Evolutionary conservation across 2,329 filamentous ascomycete genomes (phyloP).

Genomic region (Cladosporium velox): DNA sequence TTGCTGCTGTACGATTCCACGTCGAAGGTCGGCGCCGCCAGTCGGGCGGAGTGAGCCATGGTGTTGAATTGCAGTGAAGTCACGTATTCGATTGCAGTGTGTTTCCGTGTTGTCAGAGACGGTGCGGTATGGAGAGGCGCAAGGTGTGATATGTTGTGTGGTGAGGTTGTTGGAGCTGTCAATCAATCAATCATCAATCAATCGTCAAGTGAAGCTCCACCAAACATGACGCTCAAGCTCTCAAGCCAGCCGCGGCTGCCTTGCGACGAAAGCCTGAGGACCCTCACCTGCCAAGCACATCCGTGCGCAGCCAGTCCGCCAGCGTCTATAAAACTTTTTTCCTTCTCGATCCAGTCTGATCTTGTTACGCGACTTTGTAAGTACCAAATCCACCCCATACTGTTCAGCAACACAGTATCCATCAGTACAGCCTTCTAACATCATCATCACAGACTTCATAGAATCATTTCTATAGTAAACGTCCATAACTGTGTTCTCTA

Average conservation of each 20-base stretch:
- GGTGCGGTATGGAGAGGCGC: background rate
- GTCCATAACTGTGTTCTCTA: slow-evolving; percentile 26
- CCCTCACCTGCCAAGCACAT: background rate
- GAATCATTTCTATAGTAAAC: slow-evolving; percentile 27
- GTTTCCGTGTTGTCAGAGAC: background rate
- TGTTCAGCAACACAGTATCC: background rate
- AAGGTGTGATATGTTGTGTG: background rate
- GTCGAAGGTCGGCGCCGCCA: slow-evolving; percentile 75
- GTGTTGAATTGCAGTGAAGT: background rate
- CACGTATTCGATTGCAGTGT: too few relatives aligned
- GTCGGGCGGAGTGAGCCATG: slow-evolving; percentile 14
- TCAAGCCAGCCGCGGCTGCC: slow-evolving; percentile 1
- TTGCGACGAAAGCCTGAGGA: background rate
- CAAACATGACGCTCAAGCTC: slow-evolving; percentile 12
- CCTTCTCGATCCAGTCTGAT: background rate
- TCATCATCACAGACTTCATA: slow-evolving; percentile 21
- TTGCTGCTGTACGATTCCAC: slow-evolving; percentile 88
- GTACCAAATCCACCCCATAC: slow-evolving; percentile 8
- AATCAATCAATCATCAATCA: background rate
- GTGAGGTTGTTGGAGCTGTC: background rate
- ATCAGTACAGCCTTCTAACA: background rate
- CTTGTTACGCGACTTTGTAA: slow-evolving; percentile 21
- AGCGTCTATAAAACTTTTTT: slow-evolving; percentile 1
- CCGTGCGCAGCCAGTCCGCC: background rate
- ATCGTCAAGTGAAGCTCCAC: slow-evolving; percentile 13